Base-by-base conservation (phyloP, 1,284 basidiomycete genomes). In the Calocybe gambosa region DNA sequence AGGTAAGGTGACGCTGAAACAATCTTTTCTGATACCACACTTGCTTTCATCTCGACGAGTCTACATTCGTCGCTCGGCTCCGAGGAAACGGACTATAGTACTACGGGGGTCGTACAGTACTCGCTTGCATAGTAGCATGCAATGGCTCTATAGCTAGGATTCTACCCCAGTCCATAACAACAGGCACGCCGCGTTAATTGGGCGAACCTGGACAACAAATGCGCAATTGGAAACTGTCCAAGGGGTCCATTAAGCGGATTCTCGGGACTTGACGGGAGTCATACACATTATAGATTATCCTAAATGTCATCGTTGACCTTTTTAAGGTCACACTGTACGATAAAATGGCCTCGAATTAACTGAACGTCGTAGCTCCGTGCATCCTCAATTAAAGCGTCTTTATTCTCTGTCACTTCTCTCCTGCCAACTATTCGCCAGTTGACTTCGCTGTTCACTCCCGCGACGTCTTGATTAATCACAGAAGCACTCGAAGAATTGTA, bases 381-480 rank as follows among this genome's bases (percentile, higher is more conserved):
- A 6, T 13, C 3, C 29, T 13, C 3, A 31, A 31, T 31, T 8
- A n/a, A 31, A 31, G 29, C 3, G 29, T 31, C 5, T 31, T 16
- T 10, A 16, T 28, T 43, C 33, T 42, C 39, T 49, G 38, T 15
- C 38, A 18, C 31, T 16, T 39, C 23, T 18, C 29, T 28, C 25
- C 36, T 35, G 28, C 34, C 15, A 37, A 26, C 26, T 42, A 29
- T 42, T 46, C 45, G 47, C 47, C 42, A 49, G 49, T 51, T 44
- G 38, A 42, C 53, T 55, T 57, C 55, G 43, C 42, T 47, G 41
- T 34, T 43, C 50, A 45, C 51, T 55, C 49, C 55, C 55, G 56
- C 55, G 49, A 58, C 50, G 57, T 55, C 54, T 42, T 51, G 36
- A 52, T 59, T 52, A 52, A 52, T 51, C 49, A 50, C 50, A 53